Evolutionary conservation across 78 protist species (phyloP), one percentile per base, ranked within the genome.

Genomic region (Dictyostelium intermedium): DNA sequence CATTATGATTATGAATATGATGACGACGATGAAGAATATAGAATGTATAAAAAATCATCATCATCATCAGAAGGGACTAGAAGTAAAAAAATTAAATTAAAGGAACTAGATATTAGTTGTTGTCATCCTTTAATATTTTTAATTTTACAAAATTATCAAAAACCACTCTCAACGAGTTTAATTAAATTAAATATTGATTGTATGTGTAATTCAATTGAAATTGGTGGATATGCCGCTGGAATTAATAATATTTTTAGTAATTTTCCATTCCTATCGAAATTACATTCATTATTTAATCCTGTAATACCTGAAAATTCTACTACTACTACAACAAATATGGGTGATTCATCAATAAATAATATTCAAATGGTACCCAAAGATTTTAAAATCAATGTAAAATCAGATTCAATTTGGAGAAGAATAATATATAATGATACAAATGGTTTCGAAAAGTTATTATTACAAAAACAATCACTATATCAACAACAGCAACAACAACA

Each of bases 61-160:
- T 39, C 43, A 5, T 39, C 4, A 39, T 39, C 43, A 39, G 4
- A 39, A 39, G 43, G 43, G 4, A 39, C 2, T 39, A 39, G 4
- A 5, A 5, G 43, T 39, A 56, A 56, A 56, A 56, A 76, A 76
- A 35, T 35, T 37, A 76, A n/a, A 20, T 8, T 76, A 76, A 39
- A 25, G 1, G n/a, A 37, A 39, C n/a, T 39, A 10, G 56, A 76
- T 39, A 76, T 39, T 23, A 76, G 82, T 39, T 76, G 82, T 9
- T 76, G 82, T 41, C 82, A 76, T 76, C 23, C 35, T 9, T 76
- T 76, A 39, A 76, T 76, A 34, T 39, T 76, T n/a, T 76, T 76
- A 76, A 10, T 39, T 37, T 11, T 76, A 6, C 56, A 39, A 37
- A 39, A n/a, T n/a, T 76, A 23, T 39, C 14, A 23, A 16, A 37